Base-by-base conservation (phyloP, 768 basidiomycete species). In the Macrocybe gigantea region DNA sequence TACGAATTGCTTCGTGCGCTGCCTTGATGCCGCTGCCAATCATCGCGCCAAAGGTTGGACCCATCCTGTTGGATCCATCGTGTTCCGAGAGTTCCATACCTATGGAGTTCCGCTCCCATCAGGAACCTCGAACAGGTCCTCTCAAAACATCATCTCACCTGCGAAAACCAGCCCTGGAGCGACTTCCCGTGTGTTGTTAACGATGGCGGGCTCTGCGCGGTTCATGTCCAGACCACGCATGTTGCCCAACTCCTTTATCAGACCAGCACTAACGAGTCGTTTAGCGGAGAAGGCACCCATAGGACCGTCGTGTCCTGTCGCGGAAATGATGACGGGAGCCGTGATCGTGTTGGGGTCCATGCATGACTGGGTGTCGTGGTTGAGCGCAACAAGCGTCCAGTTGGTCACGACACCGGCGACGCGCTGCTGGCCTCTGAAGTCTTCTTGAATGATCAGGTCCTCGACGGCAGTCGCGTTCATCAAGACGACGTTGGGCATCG, bases 41-140 rank as follows among this genome's bases (percentile, higher is more conserved):
- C 85, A 89, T 89, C 0, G 82, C 85, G 15, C 85, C 87, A 53
- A 88, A 89, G 3, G 86, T 87, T 5, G 85, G 85, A 5, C 80
- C 80, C 82, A 85, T 85, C 29, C 87, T 74, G 69, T 86, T 84
- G 22, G 79, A 78, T 10, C 87, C 87, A 61, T 88, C 86, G 59
- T 88, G 83, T 62, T 88, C 86, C 6, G 83, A 83, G 44, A 91
- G 70, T 64, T 91, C 87, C 87, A 88, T 91, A 11, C 87, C 86
- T 82, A 49, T 33, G n/a, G 55, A 32, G 6, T 13, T 11, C 36
- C 37, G 48, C 51, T 15, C 44, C 30, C 34, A 42, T 42, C 53
- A 44, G 10, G 22, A 13, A 31, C 15, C 34, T 32, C 43, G 7
- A 55, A 15, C 7, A 48, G 38, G 14, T n/a, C 15, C 38, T 11